Evolutionary conservation across 1,284 basidiomycete species (phyloP), one percentile per base, ranked within the genome.

Genomic region (Heterobasidion occidentale): DNA sequence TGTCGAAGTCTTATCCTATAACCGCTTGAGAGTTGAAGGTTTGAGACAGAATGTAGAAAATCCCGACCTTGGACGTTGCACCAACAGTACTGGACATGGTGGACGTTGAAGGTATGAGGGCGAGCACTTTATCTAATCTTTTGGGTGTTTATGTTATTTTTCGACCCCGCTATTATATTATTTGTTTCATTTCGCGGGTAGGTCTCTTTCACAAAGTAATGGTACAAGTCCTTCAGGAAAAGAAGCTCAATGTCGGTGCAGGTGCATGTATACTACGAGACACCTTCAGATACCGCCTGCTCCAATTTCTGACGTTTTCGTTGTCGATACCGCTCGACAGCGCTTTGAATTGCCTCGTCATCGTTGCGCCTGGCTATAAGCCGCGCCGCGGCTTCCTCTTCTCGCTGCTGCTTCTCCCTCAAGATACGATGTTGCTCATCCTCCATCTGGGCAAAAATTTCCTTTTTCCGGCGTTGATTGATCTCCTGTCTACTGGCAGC

Each of bases 401-500:
- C 85, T 34, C 76, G 76, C 60, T 72, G 71, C 64, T 80, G 77
- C 67, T 74, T 81, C 68, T 90, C 85, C 59, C 75, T 72, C 52
- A 71, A 69, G 54, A 84, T 58, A 59, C 86, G 78, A 61, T 82
- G 77, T 56, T 76, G 73, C 66, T 94, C 90, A 61, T 83, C 83
- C 52, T 79, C 80, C 72, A 94, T 72, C 70, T 94, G 92, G 53
- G 77, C 74, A 57, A 79, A 79, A 35, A 95, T 80, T 64, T 94
- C 86, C 57, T 79, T 77, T 42, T 80, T 73, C 62, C 94, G 80
- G 58, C 93, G 79, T 64, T 88, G 86, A 62, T 89, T 86, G 53
- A 95, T 90, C 68, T 94, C 93, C 60, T 73, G 77, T 63, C 85
- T 78, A 64, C 77, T 85, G 0, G 94, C 91, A 35, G 92, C 88